A percentile compares a stretch with the other conserved stretches of the same genome.
phyloP scores from a whole-genome alignment of 768 basidiomycete genomes.

The Agaricus sinodeliciosus region DNA sequence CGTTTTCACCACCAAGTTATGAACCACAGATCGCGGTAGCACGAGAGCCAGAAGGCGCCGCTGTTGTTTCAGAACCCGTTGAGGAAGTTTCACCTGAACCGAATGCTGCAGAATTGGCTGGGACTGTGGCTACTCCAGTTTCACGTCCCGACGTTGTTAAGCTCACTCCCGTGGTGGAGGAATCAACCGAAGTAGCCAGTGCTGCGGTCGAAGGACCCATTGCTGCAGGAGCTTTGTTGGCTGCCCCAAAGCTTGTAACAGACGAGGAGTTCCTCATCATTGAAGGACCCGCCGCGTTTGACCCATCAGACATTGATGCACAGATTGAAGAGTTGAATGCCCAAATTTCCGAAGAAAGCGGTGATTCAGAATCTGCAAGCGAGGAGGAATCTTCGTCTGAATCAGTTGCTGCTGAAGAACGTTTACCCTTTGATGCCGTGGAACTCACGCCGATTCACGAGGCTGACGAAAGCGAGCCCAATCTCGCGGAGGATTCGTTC shows the following conservation, averaged over 20 bases:
- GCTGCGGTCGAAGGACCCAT: not conserved
- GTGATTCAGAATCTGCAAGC: not conserved
- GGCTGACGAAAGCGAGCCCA: not conserved
- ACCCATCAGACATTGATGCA: not conserved
- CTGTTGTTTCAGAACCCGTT: no score
- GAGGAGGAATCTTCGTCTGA: not conserved
- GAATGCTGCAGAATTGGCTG: no score
- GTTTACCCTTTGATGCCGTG: not conserved
- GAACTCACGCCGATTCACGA: not conserved
- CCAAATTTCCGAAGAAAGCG: not conserved
- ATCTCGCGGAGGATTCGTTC: not conserved
- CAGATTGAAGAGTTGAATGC: not conserved
- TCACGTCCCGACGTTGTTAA: no score
- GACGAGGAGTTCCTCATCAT: conserved; percentile 4
- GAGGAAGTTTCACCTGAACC: not conserved
- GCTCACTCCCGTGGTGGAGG: no score
- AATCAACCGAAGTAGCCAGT: no score
- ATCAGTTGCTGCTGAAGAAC: not conserved
- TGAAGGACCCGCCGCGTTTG: not conserved
- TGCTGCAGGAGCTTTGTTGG: not conserved
- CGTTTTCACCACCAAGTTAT: no score
- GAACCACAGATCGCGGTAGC: no score
- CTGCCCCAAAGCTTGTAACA: not conserved
- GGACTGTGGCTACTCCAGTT: no score
- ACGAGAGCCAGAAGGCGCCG: no score